Evolutionary conservation across 352 stramenopile genomes (phyloP).

Genomic region (Pythium periplocum): DNA sequence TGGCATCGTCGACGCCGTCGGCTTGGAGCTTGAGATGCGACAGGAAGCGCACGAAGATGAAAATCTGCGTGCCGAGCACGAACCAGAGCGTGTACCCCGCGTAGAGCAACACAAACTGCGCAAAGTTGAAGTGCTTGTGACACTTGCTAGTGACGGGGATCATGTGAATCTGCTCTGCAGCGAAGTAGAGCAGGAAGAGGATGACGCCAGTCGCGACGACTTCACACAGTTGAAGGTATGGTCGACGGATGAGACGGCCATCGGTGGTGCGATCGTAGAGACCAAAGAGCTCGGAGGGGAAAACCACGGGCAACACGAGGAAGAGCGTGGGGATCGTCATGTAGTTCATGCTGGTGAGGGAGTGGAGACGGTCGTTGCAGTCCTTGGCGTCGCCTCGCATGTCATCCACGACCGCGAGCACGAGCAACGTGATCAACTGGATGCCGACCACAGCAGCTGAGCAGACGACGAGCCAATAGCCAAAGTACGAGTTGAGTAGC

Average conservation of each 20-base stretch:
- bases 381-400: not conserved
- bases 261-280: slow-evolving; percentile 44
- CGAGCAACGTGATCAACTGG: slow-evolving; percentile 33
- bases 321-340: slow-evolving; percentile 48
- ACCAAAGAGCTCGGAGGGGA: slow-evolving; percentile 36
- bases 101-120: slow-evolving; percentile 51
- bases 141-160: slow-evolving; percentile 44
- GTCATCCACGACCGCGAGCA: slow-evolving; percentile 11
- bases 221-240: slow-evolving; percentile 68
- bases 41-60: slow-evolving; percentile 69
- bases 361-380: slow-evolving; percentile 30
- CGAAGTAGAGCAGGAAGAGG: slow-evolving; percentile 56
- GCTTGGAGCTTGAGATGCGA: slow-evolving; percentile 73
- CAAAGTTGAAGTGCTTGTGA: slow-evolving; percentile 22
- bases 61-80: slow-evolving; percentile 55
- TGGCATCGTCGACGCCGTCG: slow-evolving; percentile 54
- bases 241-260: slow-evolving; percentile 51
- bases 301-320: slow-evolving; percentile 50
- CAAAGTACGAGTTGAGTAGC: slow-evolving; percentile 69
- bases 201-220: slow-evolving; percentile 50
- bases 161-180: slow-evolving; percentile 30
- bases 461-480: slow-evolving; percentile 56
- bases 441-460: slow-evolving; percentile 43
- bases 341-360: slow-evolving; percentile 43
- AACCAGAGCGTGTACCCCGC: slow-evolving; percentile 47